Conservation (phyloP, 345 rosid genomes). For the Cardiospermum halicacabum region DNA sequence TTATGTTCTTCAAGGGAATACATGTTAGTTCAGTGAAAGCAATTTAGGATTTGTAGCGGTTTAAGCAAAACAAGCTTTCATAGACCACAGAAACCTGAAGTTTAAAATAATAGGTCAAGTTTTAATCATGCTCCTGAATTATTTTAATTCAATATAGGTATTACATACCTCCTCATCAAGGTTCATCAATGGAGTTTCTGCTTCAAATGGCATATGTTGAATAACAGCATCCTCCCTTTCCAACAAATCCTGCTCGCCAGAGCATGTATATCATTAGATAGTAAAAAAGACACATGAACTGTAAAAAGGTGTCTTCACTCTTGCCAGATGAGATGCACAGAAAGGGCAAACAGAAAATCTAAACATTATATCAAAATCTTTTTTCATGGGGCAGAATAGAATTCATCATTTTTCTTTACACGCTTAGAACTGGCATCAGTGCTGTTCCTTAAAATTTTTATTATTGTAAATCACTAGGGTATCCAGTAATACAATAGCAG, state of each 20-base stretch:
- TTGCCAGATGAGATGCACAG: neutral
- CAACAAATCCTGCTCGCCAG: conserved; percentile 23
- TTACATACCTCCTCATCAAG: conserved; percentile 42
- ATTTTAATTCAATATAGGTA: conserved; percentile 1
- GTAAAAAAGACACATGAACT: conserved; percentile 6
- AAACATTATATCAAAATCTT: neutral
- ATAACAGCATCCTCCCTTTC: conserved; percentile 22
- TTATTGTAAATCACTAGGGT: neutral
- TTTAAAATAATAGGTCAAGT: neutral
- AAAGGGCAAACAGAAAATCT: neutral
- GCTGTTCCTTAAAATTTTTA: neutral
- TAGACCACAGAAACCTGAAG: neutral
- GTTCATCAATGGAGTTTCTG: conserved; percentile 29
- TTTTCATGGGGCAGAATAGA: neutral
- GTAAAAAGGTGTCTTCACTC: neutral
- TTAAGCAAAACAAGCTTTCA: neutral
- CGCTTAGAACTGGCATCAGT: neutral
- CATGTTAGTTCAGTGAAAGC: neutral
- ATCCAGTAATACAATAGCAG: neutral
- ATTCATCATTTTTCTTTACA: neutral
- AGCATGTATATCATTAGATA: neutral
- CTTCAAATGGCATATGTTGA: conserved; percentile 27
- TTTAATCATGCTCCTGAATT: neutral
- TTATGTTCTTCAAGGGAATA: neutral
- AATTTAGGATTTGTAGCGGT: neutral